phyloP scores from a whole-genome alignment of 108 stramenopile species.

The Thalassiosira profunda region DNA sequence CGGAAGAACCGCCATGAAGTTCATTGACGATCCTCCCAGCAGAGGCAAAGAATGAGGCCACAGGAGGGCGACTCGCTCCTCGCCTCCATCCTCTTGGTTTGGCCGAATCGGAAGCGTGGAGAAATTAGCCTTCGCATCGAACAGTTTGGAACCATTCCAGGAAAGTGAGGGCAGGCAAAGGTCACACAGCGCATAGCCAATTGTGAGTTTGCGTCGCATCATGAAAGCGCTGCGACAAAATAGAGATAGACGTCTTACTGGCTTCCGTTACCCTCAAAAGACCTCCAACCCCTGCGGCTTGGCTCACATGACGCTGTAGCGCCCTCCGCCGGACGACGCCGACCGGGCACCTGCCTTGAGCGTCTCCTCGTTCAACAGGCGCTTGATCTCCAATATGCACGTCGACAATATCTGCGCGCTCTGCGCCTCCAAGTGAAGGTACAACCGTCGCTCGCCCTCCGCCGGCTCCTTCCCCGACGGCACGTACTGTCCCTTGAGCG shows the following conservation, averaged over 20 bases:
- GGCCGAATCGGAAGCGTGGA: no score
- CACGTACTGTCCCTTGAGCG: constrained; percentile 87
- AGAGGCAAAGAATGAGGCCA: no score
- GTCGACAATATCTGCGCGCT: constrained; percentile 75
- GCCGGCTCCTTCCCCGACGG: constrained; percentile 66
- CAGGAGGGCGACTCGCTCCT: no score
- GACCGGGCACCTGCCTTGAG: constrained; percentile 74
- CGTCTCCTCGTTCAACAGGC: constrained; percentile 95
- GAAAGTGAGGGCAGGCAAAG: no score
- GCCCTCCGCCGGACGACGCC: constrained; percentile 40
- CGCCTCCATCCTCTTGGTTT: no score
- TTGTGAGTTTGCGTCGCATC: not conserved
- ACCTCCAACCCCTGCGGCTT: not conserved
- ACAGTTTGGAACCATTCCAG: no score
- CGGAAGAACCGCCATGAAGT: no score
- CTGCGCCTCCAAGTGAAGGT: constrained; percentile 88
- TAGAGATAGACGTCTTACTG: no score
- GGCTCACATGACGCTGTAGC: constrained; percentile 26
- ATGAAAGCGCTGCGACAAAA: not conserved
- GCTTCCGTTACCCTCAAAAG: no score
- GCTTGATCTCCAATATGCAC: constrained; percentile 85
- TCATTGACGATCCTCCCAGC: no score
- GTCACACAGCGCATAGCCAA: no score
- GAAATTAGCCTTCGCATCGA: no score
- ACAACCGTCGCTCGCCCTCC: constrained; percentile 78